Conservation (phyloP, 2,329 filamentous ascomycete species). For the Helotiales sp. region DNA sequence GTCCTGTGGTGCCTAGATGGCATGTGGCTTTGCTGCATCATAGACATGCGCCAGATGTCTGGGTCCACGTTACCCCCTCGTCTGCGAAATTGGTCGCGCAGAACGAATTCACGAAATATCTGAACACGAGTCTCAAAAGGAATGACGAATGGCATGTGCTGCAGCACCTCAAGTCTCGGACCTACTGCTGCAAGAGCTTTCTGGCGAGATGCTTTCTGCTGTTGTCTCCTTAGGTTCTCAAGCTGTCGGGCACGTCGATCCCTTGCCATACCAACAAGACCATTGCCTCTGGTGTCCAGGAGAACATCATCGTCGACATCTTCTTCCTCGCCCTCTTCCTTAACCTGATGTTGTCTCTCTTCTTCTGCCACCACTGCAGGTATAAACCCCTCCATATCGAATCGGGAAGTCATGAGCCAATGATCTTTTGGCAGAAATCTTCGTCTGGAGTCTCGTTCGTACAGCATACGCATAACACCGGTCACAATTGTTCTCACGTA, state of each 20-base stretch:
- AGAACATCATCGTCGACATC: slow-evolving; percentile 41
- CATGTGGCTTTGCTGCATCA: slow-evolving; percentile 44
- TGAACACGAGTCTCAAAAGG: slow-evolving; percentile 89
- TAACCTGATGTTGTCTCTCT: slow-evolving; percentile 70
- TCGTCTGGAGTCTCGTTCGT: slow-evolving; percentile 88
- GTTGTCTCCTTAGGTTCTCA: slow-evolving; percentile 62
- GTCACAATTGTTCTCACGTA: slow-evolving; percentile 81
- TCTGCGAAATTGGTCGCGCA: slow-evolving; percentile 73
- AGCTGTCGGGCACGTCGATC: slow-evolving; percentile 62
- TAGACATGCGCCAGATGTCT: slow-evolving; percentile 69
- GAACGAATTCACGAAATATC: slow-evolving; percentile 92
- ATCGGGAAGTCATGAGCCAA: slow-evolving; percentile 88
- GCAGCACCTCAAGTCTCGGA: slow-evolving; percentile 83
- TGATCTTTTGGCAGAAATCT: slow-evolving; percentile 80
- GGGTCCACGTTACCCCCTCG: slow-evolving; percentile 72
- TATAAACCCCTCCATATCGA: slow-evolving; percentile 89
- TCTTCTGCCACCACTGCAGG: slow-evolving; percentile 85
- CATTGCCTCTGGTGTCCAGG: slow-evolving; percentile 38
- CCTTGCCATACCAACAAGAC: slow-evolving; percentile 55
- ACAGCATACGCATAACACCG: slow-evolving; percentile 79
- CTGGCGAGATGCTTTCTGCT: slow-evolving; percentile 66
- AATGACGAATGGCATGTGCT: slow-evolving; percentile 96
- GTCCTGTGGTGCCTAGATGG: slow-evolving; percentile 12
- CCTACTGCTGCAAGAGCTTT: slow-evolving; percentile 77
- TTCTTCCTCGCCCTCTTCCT: slow-evolving; percentile 59